These are phyloP conservation scores for Mycena citricolor DNA, from an alignment of 1,284 basidiomycete genomes.

Conservation along the genomic window DNA sequence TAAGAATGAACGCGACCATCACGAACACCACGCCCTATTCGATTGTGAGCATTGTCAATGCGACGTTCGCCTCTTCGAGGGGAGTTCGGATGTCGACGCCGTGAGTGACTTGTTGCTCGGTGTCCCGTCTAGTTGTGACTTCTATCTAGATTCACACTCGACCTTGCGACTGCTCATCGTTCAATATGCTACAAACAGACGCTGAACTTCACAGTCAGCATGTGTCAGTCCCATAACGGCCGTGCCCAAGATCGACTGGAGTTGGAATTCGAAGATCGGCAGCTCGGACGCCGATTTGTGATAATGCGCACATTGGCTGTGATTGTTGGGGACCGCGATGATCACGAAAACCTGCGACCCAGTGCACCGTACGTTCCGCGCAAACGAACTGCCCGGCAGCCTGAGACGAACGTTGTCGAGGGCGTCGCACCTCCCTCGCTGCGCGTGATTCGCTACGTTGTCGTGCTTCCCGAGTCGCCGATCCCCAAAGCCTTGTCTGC, in stretches of 20 bases:
- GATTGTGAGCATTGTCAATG: slow-evolving; percentile 31
- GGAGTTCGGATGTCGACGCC: slow-evolving; percentile 28
- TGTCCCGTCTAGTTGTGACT: slow-evolving; percentile 35
- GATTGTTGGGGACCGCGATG: slow-evolving; percentile 43
- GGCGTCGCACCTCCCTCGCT: slow-evolving; percentile 46
- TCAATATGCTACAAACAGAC: slow-evolving; percentile 30
- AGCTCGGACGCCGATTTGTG: slow-evolving; percentile 40
- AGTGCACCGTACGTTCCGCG: slow-evolving; percentile 52
- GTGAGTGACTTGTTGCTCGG: slow-evolving; percentile 30
- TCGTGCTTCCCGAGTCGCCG: slow-evolving; percentile 36
- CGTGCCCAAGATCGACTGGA: slow-evolving; percentile 49
- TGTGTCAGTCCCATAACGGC: slow-evolving; percentile 42
- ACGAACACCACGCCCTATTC: slow-evolving; percentile 33
- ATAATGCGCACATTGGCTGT: slow-evolving; percentile 43
- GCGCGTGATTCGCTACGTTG: slow-evolving; percentile 42
- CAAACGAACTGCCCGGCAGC: slow-evolving; percentile 36
- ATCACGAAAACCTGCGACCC: slow-evolving; percentile 52
- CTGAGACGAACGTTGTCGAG: slow-evolving; percentile 43
- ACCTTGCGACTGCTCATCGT: slow-evolving; percentile 18
- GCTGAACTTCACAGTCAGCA: slow-evolving; percentile 33
- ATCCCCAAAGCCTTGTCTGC: slow-evolving; percentile 37
- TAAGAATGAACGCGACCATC: slow-evolving; percentile 25
- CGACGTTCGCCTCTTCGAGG: slow-evolving; percentile 37
- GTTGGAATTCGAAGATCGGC: slow-evolving; percentile 41
- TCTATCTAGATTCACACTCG: too few species aligned